Evolutionary conservation across 2,329 filamentous ascomycete species (phyloP).

Genomic region (Penicillium sp.): DNA sequence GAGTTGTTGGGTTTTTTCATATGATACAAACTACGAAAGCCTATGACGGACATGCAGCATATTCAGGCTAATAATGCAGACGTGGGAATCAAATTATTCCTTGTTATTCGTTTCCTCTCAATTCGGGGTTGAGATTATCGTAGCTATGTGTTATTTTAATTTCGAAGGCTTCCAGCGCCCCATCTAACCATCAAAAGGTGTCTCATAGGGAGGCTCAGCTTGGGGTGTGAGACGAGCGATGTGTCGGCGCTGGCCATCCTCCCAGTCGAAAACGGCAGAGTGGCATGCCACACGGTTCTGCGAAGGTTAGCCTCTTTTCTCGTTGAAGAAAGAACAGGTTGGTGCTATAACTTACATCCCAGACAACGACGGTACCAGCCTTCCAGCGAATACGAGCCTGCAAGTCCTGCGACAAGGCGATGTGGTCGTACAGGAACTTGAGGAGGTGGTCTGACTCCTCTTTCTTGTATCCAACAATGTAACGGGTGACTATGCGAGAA

Average conservation of each 20-base stretch:
- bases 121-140: neutral
- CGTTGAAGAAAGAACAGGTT: neutral
- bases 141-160: neutral
- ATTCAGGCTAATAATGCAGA: neutral
- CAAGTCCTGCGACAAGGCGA: constrained; percentile 69
- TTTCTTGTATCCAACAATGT: constrained; percentile 80
- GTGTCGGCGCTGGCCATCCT: constrained; percentile 73
- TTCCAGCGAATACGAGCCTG: constrained; percentile 76
- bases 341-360: constrained; percentile 59
- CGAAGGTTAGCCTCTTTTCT: constrained; percentile 10
- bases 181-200: constrained; percentile 49
- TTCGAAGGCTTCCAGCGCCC: neutral
- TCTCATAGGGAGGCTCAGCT: constrained; percentile 75
- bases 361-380: constrained; percentile 76
- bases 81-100: neutral
- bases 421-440: constrained; percentile 75
- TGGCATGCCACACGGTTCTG: constrained; percentile 74
- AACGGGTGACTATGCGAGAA: constrained; percentile 64
- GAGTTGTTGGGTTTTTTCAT: neutral
- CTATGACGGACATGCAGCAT: neutral
- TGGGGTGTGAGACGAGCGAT: constrained; percentile 80
- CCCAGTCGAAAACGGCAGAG: constrained; percentile 79
- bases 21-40: neutral
- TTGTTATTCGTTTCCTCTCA: neutral
- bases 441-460: constrained; percentile 78